Conservation (phyloP, 78 protist genomes). For the Dictyostelium brefeldianum region DNA sequence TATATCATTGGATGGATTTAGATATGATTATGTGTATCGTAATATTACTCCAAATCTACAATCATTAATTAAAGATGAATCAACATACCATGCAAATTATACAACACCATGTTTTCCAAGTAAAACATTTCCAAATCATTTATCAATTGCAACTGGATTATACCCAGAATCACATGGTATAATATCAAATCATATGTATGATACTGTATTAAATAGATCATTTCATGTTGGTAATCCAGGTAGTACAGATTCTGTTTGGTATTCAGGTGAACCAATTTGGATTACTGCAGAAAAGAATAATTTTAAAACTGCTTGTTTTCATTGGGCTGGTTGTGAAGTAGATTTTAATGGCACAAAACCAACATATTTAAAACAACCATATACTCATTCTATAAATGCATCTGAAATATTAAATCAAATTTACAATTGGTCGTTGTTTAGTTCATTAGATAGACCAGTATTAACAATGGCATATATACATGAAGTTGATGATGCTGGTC, state of each 20-base stretch:
- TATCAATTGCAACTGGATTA: slow-evolving; percentile 51
- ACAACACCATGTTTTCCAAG: slow-evolving; percentile 50
- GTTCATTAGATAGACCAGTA: not conserved
- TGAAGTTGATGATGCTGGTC: slow-evolving; percentile 34
- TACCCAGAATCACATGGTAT: slow-evolving; percentile 47
- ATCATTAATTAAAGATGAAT: not conserved
- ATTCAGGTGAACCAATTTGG: slow-evolving; percentile 58
- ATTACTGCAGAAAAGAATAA: slow-evolving; percentile 1
- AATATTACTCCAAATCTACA: slow-evolving; percentile 29
- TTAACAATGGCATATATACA: slow-evolving; percentile 34
- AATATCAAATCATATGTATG: slow-evolving; percentile 12
- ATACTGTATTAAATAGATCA: not conserved
- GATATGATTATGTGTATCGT: slow-evolving; percentile 19
- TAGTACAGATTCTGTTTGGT: not conserved
- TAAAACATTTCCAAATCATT: slow-evolving; percentile 64
- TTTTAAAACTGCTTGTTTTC: slow-evolving; percentile 18
- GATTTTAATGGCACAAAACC: not conserved
- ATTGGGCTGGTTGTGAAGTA: slow-evolving; percentile 32
- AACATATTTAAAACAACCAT: not conserved
- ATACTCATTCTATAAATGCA: not conserved
- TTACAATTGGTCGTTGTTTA: not conserved
- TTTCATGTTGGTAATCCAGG: not conserved
- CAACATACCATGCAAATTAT: not conserved
- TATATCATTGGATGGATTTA: slow-evolving; percentile 32
- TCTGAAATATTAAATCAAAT: not conserved